These are phyloP conservation scores for Cryptococcus sp. DNA, from an alignment of 1,284 basidiomycete genomes.

Conservation along the genomic window DNA sequence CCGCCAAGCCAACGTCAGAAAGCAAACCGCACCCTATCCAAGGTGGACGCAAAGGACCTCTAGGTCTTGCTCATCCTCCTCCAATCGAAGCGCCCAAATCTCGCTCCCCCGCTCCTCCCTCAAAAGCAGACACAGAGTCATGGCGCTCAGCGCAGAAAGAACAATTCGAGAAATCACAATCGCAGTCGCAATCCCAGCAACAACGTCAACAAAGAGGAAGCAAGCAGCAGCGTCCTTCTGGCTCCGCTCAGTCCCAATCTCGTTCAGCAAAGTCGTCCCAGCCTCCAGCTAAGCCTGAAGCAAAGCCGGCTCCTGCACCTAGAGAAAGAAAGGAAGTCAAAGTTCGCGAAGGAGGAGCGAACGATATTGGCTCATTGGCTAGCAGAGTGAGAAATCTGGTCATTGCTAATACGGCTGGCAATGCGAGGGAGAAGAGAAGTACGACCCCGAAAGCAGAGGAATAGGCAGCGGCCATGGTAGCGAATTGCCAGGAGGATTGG, in stretches of 20 bases:
- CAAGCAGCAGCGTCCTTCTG: neutral
- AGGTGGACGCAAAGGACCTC: conserved; percentile 37
- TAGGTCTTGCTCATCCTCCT: conserved; percentile 40
- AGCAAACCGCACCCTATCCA: conserved; percentile 41
- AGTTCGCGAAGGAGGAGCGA: conserved; percentile 32
- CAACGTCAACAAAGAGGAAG: too few relatives aligned
- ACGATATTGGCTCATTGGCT: conserved; percentile 29
- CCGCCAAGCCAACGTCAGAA: neutral
- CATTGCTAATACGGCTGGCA: conserved; percentile 25
- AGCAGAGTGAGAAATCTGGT: conserved; percentile 36
- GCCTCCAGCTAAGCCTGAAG: neutral
- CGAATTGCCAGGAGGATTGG: too few relatives aligned
- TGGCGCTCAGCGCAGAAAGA: conserved; percentile 9
- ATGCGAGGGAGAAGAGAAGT: conserved; percentile 12
- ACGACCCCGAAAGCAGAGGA: neutral
- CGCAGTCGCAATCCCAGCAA: neutral
- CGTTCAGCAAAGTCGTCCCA: neutral
- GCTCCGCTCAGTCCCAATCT: neutral
- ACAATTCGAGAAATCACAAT: neutral
- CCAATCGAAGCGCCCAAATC: conserved; percentile 21
- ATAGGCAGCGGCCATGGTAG: neutral
- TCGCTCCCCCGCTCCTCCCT: conserved; percentile 5
- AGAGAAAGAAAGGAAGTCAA: conserved; percentile 38
- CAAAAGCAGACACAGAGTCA: conserved; percentile 6
- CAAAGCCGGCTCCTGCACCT: conserved; percentile 6